phyloP scores from a whole-genome alignment of 2,329 filamentous ascomycete genomes.

The Hypomyces perniciosus region DNA sequence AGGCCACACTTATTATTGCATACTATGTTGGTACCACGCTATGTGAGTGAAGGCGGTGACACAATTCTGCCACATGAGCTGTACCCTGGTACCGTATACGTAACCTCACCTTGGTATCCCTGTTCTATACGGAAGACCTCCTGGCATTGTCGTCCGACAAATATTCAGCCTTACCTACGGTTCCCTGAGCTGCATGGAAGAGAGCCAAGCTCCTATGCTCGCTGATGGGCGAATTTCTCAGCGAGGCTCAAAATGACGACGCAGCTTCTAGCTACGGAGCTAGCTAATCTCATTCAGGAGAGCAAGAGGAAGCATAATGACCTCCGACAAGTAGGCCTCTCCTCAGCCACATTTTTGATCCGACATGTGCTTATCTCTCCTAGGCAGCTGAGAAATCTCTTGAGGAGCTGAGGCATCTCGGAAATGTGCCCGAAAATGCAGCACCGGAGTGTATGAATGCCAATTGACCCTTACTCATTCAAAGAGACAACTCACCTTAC shows the following conservation, averaged over 20 bases:
- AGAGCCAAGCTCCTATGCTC: constrained; percentile 18
- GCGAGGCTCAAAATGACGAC: constrained; percentile 66
- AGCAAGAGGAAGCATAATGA: constrained; percentile 93
- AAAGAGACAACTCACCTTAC: constrained; percentile 15
- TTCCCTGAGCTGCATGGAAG: constrained; percentile 22
- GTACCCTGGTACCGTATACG: constrained; percentile 2
- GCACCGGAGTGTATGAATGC: constrained; percentile 30
- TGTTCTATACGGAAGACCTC: neutral
- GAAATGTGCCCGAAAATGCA: constrained; percentile 30
- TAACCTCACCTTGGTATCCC: constrained; percentile 3
- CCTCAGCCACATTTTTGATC: neutral
- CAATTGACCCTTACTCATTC: constrained; percentile 8
- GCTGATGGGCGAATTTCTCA: constrained; percentile 18
- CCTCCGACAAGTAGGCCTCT: constrained; percentile 62
- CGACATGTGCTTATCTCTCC: neutral
- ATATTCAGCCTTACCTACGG: neutral
- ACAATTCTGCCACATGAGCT: constrained; percentile 4
- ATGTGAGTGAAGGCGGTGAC: constrained; percentile 3
- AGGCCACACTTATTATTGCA: neutral
- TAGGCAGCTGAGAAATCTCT: constrained; percentile 91
- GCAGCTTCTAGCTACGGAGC: constrained; percentile 80
- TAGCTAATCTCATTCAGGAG: constrained; percentile 87
- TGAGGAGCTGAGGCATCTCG: constrained; percentile 66
- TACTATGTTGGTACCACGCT: neutral
- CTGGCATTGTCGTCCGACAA: neutral